Evolutionary conservation across 192 early-diverging fungal genomes (phyloP).

Genomic region (Rhizophagus sp.): DNA sequence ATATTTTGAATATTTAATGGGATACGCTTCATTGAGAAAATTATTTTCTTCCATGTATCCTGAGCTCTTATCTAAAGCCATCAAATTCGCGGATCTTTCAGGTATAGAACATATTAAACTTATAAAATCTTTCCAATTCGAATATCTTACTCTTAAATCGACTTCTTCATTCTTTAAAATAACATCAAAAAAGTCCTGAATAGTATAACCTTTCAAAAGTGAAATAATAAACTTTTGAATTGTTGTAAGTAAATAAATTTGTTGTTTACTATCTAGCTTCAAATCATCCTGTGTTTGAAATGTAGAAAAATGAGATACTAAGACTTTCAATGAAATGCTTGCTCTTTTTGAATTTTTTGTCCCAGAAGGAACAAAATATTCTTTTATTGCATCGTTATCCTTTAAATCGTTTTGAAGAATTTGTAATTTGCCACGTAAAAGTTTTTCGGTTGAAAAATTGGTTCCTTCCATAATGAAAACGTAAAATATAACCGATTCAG

Average conservation of each 20-base stretch:
- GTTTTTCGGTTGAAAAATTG: not conserved
- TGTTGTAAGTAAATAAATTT: not conserved
- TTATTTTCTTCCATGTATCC: not conserved
- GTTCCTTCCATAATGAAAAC: not conserved
- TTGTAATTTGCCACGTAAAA: not conserved
- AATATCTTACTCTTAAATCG: not conserved
- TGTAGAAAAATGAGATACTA: conserved; percentile 13
- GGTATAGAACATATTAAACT: conserved; percentile 2
- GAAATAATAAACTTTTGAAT: not conserved
- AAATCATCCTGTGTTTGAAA: not conserved
- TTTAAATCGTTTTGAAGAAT: not conserved
- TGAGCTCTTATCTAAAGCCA: not conserved
- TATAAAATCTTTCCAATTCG: conserved; percentile 19
- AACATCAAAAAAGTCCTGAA: conserved; percentile 1
- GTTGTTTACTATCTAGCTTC: not conserved
- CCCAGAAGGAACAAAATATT: conserved; percentile 4
- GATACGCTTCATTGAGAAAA: conserved; percentile 7
- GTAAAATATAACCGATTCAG: too few relatives aligned
- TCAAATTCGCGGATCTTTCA: conserved; percentile 13
- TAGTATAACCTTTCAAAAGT: not conserved
- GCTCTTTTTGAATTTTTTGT: conserved; percentile 5
- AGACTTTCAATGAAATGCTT: not conserved
- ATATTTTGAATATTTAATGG: not conserved
- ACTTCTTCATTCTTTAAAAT: not conserved
- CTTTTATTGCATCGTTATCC: not conserved